Base-by-base conservation (phyloP, 495 filamentous ascomycete genomes). In the Podospora sp. region DNA sequence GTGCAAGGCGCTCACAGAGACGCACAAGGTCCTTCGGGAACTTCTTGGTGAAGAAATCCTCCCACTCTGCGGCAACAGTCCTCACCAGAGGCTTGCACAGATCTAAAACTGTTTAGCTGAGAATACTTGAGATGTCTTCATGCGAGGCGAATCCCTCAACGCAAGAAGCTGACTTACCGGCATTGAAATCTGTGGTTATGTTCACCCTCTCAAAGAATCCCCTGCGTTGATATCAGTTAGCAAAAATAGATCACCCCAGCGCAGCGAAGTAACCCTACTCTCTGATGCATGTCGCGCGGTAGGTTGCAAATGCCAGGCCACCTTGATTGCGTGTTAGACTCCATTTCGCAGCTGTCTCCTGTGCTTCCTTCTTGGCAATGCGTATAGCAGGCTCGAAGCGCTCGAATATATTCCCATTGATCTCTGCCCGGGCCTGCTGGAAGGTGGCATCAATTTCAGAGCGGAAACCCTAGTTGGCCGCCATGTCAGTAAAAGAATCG, bases 211-310 rank as follows among this genome's bases (percentile, higher is more conserved):
- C 66, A 65, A 75, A 82, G 6, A 73, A 69, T 27, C 79, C 73
- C 5, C 73, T 74, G 24, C 46, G 33, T 5, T 36, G 12, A 29
- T 9, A 29, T 27, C 7, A 11, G 24, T 68, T 14, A 62, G 63
- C 64, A 16, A 5, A 40, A 8, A 60, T 16, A 67, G 68, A 62
- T n/a, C n/a, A n/a, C 53, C 62, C 8, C 71, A 74, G 58, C 70
- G 63, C 20, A 20, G 0, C 49, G 6, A 67, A 75, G 7, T 67
- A 26, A 4, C 77, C 83, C 24, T 78, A 78, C 57, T 83, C 66
- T 63, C 85, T 78, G 53, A 80, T 75, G 69, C 83, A 85, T 24
- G 84, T 78, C 33, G 86, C 86, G 70, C 83, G 85, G 62, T 88
- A 90, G 0, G 87, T 88, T 68, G 16, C 73, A 75, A 89, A 56